Base-by-base conservation (phyloP, 1,284 basidiomycete genomes). In the Sanghuangporus sanghuang region DNA sequence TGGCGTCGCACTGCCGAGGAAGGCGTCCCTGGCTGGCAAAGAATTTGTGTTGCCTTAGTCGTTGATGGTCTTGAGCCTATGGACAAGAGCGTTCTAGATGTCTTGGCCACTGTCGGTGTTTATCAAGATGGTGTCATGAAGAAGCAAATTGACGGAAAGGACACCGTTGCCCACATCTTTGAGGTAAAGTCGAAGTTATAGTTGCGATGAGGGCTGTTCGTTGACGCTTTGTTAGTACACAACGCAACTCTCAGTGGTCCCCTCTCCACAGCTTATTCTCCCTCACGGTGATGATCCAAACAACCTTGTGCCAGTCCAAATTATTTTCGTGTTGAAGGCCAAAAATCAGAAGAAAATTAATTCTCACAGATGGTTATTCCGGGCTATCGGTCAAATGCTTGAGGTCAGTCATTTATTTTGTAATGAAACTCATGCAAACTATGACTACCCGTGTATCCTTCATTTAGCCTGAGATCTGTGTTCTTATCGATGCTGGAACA, bases 311-410 rank as follows among this genome's bases (percentile, higher is more conserved):
- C 96, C 96, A 0, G 95, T 98, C 2, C 95, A 97, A 73, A 92
- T 98, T 69, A 97, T 98, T 68, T 86, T 98, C 67, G 89, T 95
- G 63, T 79, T 98, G 69, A 98, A 98, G 78, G 94, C 95, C 40
- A 94, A 97, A 79, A 98, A 98, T 76, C 90, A 95, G 72, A 97
- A 97, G 81, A 97, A 97, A 81, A 96, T 97, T 78, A 97, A 96
- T 72, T 94, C 90, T 66, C 94, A 96, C 75, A 87, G 96, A 57
- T 99, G 96, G 96, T 82, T 99, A 38, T 99, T 99, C 83, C 98
- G 98, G 71, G 96, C 94, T 6, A 89, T 99, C 61, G 96, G 95
- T 0, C 85, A 82, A 67, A 91, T 93, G 70, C 77, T 97, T 57
- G 80, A 92, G 69, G 89, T 87, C 64, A 48, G 75, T 70, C 53